phyloP scores from a whole-genome alignment of 164 flowering plant genomes.

The Brasenia schreberi region DNA sequence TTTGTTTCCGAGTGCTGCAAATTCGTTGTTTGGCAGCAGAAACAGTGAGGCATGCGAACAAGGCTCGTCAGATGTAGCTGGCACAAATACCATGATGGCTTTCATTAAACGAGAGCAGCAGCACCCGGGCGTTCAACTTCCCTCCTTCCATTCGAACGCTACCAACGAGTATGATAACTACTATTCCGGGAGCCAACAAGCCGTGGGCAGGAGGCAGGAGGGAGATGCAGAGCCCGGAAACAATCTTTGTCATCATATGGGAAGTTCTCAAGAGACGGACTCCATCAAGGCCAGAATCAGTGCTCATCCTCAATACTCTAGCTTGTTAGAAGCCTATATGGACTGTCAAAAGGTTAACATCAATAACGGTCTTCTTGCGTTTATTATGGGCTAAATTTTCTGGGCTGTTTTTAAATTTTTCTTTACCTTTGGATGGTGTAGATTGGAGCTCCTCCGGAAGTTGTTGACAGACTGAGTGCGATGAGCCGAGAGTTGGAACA shows the following conservation, averaged over 20 bases:
- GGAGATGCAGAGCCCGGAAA: background rate
- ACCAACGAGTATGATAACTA: background rate
- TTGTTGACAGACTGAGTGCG: slow-evolving; percentile 46
- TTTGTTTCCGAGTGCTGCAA: background rate
- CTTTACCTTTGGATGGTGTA: slow-evolving; percentile 4
- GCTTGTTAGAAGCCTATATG: slow-evolving; percentile 80
- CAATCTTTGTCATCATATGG: background rate
- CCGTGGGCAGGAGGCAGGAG: background rate
- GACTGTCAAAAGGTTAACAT: slow-evolving; percentile 76
- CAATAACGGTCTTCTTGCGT: background rate
- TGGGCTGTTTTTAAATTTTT: no score
- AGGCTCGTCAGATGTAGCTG: background rate
- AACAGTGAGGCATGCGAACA: background rate
- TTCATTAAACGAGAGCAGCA: background rate
- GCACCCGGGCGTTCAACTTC: background rate
- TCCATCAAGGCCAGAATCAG: slow-evolving; percentile 87
- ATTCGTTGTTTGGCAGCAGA: background rate
- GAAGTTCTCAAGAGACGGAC: slow-evolving; percentile 23
- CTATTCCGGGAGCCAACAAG: background rate
- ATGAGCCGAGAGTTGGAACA: slow-evolving; percentile 62
- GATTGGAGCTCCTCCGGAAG: slow-evolving; percentile 95
- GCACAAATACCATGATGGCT: slow-evolving; percentile 2
- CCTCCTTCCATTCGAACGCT: background rate
- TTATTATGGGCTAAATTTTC: no score
- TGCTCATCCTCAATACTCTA: slow-evolving; percentile 80